These are phyloP conservation scores for Wickerhamiella vanderwaltii DNA, from an alignment of 805 yeast species.

Conservation along the genomic window DNA sequence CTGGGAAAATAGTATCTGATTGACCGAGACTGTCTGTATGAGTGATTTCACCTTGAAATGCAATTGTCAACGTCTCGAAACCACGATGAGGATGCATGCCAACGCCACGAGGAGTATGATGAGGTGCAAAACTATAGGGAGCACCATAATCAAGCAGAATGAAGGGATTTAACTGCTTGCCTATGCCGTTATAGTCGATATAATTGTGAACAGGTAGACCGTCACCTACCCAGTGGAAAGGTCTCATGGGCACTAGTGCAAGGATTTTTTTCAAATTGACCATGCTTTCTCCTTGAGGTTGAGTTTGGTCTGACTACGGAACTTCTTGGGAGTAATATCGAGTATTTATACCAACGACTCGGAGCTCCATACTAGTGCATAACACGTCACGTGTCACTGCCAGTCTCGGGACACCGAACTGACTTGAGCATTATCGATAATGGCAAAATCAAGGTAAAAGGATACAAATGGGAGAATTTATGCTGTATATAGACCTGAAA, in stretches of 20 bases:
- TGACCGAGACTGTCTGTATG: slow-evolving; percentile 81
- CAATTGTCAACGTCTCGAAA: slow-evolving; percentile 60
- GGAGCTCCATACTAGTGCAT: slow-evolving; percentile 33
- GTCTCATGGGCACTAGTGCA: background rate
- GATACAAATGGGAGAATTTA: too few relatives aligned
- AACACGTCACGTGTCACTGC: too few relatives aligned
- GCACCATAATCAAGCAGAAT: slow-evolving; percentile 11
- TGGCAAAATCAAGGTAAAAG: too few relatives aligned
- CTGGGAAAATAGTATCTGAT: slow-evolving; percentile 58
- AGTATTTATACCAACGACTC: too few relatives aligned
- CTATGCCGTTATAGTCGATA: slow-evolving; percentile 7
- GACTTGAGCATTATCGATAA: too few relatives aligned
- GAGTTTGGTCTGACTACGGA: too few relatives aligned
- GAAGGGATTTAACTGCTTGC: slow-evolving; percentile 12
- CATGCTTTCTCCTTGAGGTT: too few relatives aligned
- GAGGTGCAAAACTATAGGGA: slow-evolving; percentile 11
- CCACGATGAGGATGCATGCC: slow-evolving; percentile 61
- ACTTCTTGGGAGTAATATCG: too few relatives aligned
- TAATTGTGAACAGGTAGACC: slow-evolving; percentile 9
- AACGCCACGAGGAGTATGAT: slow-evolving; percentile 5
- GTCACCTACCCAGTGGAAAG: slow-evolving; percentile 13
- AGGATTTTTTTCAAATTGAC: slow-evolving; percentile 9
- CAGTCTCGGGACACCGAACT: too few relatives aligned
- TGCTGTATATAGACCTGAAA: too few relatives aligned
- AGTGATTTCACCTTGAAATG: slow-evolving; percentile 52